Evolutionary conservation across 2,329 filamentous ascomycete genomes (phyloP), one percentile per base, ranked within the genome.

Genomic region (Colletotrichum sp.): DNA sequence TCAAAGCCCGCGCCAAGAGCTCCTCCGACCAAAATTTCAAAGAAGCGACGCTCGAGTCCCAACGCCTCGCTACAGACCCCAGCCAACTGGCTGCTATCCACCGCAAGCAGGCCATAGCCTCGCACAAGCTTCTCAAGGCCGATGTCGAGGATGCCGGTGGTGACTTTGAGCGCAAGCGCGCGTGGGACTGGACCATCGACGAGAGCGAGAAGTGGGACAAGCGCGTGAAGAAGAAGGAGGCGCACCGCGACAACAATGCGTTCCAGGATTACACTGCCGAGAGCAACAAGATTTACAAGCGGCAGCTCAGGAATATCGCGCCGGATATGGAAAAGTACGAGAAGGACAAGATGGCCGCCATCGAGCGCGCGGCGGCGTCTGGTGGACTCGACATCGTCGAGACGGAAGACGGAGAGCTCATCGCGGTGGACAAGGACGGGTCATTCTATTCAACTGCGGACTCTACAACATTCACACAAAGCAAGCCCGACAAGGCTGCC

Each of bases 161-260:
- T 71, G 97, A 99, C 84, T 99, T 99, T 82, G 97, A 99, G 89
- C 94, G 97, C 79, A 98, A 99, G 86, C 93, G 97, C 55, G 97
- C 97, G 2, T 99, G 97, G 97, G 97, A 99, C 87, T 99, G 97
- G 95, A 99, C 97, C 1, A 88, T 96, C 8, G 97, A 99, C 78
- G 97, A 99, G 86, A 94, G 93, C 80, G 97, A 98, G 86, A 92
- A 91, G 79, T 99, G 97, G 97, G 97, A 99, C 85, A 94, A 93
- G 86, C 93, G 96, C 36, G 87, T 98, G 84, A 94, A 94, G 81
- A 98, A 98, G 90, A 98, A 96, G 87, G 92, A 92, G 74, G 91
- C 92, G 21, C 94, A 94, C 81, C 90, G 94, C 77, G 95, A 98
- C 83, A 93, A 96, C 84, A 95, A 96, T 75, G 94, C 95, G 4